Evolutionary conservation across 768 basidiomycete genomes (phyloP), one percentile per base, ranked within the genome.

Genomic region (Leccinum aurantiacum): DNA sequence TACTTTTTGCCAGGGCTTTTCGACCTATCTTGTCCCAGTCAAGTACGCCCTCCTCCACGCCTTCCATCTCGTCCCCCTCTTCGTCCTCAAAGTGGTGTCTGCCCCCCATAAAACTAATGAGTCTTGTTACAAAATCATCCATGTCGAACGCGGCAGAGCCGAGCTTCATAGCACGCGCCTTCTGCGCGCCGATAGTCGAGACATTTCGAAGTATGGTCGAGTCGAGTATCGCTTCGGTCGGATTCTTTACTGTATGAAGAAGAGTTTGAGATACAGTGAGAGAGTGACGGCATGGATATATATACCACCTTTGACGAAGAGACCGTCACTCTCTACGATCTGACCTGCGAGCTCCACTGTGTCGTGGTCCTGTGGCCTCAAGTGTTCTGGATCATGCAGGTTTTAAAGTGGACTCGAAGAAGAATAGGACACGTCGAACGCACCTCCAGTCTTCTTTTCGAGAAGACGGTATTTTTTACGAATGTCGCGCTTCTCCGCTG

Each of bases 161-260:
- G 0, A 92, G 85, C 72, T 92, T 94, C 85, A 96, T 88, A 31
- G 87, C 87, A 31, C 92, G 90, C n/a, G 95, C 95, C 70, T 95
- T 89, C 65, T 88, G 87, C 2, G 91, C 88, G 48, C 89, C 86
- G 66, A 93, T 84, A 60, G 85, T 88, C 3, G 92, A 88, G 11
- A 89, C 86, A 69, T 86, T 84, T 2, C 90, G 74, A 27, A 98
- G 83, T 24, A 95, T 81, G 46, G 83, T 80, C 0, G 96, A 94
- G 73, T 98, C 97, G 11, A 98, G 82, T 0, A 91, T 88, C 4
- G 96, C 95, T 68, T 97, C 93, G 54, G 90, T 87, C 0, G 94
- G 89, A 19, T 86, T 88, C 70, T 85, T 85, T 58, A 94, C 91
- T 89, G 61, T 41, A 49, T 33, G 37, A n/a, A 22, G 3, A 29